A percentile compares a stretch with the other conserved stretches of the same genome.
These are phyloP conservation scores for Borovskyia barvae DNA, from an alignment of 208 protist genomes.

Conservation along the genomic window DNA sequence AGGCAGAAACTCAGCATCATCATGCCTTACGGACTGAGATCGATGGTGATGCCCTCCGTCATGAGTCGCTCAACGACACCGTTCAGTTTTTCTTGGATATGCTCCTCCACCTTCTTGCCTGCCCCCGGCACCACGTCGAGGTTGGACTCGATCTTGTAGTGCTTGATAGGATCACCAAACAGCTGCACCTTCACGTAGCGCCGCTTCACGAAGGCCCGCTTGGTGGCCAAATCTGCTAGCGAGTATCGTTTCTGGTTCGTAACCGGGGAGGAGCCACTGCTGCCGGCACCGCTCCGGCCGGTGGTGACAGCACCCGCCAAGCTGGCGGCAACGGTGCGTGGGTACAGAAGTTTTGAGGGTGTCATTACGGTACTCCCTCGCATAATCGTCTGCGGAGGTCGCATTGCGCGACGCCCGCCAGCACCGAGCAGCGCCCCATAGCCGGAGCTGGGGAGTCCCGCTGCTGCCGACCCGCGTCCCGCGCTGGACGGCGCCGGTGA, in stretches of 20 bases:
- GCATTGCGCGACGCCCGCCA: conserved; percentile 77
- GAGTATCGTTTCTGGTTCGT: conserved; percentile 20
- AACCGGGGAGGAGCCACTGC: background rate
- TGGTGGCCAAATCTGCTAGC: conserved; percentile 48
- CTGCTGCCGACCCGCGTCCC: conserved; percentile 1
- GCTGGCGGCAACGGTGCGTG: no score
- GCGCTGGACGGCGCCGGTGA: conserved; percentile 10
- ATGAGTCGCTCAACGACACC: conserved; percentile 81
- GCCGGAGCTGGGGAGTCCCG: conserved; percentile 31
- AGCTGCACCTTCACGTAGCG: conserved; percentile 74
- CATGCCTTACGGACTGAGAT: conserved; percentile 13
- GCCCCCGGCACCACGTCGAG: conserved; percentile 73
- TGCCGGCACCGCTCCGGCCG: background rate
- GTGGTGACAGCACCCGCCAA: background rate
- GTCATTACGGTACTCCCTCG: no score
- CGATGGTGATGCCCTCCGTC: conserved; percentile 67
- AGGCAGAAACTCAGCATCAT: no score
- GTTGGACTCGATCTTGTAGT: conserved; percentile 75
- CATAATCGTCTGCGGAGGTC: conserved; percentile 46
- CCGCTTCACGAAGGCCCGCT: conserved; percentile 45
- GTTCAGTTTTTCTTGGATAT: conserved; percentile 69
- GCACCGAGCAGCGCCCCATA: conserved; percentile 77
- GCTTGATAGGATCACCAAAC: conserved; percentile 86
- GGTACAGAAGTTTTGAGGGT: no score
- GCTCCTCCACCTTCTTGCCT: conserved; percentile 75